These are phyloP conservation scores for Alternaria burnsii DNA, from an alignment of 2,329 filamentous ascomycete species.

Conservation along the genomic window DNA sequence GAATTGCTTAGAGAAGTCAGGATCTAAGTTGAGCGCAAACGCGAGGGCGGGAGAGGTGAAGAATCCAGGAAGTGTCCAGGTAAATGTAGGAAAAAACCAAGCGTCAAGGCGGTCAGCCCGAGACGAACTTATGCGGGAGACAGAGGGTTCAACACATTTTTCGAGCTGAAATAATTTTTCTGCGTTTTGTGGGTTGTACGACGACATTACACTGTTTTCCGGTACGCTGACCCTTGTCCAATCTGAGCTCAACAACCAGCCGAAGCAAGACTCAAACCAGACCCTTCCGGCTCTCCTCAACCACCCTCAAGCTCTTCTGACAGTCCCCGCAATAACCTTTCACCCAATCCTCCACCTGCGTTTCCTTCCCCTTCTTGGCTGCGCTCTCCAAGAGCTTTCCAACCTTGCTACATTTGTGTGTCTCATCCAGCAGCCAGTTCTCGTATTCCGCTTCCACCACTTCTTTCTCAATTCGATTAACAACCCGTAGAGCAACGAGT, in stretches of 20 bases:
- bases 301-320: conserved; percentile 45
- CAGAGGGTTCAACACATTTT: not conserved
- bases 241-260: not conserved
- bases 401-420: conserved; percentile 73
- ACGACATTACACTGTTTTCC: not conserved
- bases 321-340: conserved; percentile 71
- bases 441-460: conserved; percentile 90
- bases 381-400: conserved; percentile 55
- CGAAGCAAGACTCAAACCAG: conserved; percentile 16
- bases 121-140: not conserved
- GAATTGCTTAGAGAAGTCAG: not conserved
- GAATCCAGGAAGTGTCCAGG: not conserved
- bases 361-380: conserved; percentile 50
- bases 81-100: not conserved
- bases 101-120: not conserved
- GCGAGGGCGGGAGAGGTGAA: not conserved
- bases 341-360: conserved; percentile 65
- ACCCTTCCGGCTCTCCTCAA: conserved; percentile 16
- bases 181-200: not conserved
- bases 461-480: conserved; percentile 89
- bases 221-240: not conserved
- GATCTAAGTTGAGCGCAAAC: not conserved
- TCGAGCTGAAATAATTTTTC: not conserved
- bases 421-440: conserved; percentile 87
- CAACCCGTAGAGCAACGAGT: conserved; percentile 85